Evolutionary conservation across 768 basidiomycete species (phyloP), one percentile per base, ranked within the genome.

Genomic region (Phanerochaete sordida): DNA sequence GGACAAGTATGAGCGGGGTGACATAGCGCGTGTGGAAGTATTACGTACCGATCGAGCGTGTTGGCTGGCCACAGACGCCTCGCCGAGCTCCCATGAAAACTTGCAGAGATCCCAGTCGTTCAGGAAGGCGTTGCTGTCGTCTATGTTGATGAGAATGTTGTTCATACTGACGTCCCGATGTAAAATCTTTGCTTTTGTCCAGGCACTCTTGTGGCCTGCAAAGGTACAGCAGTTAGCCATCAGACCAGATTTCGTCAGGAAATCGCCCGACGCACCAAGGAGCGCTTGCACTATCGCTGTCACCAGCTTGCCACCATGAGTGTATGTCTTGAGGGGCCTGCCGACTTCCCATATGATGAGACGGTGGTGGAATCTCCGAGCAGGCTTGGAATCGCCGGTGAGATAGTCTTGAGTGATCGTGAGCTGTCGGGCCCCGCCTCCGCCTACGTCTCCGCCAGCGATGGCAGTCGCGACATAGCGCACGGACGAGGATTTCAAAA

Each of bases 111-210:
- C 59, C 59, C 59, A 61, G 48, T 61, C 59, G 35, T 56, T 61
- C 12, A 61, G 47, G 39, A 61, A 56, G 9, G 39, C 59, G 21
- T 23, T 12, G 2, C 8, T 24, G 11, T 24, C 46, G 1, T 5
- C 21, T 1, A 50, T 15, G 37, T 61, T 50, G 43, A 68, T 65
- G n/a, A 68, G 55, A 21, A 68, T 63, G 23, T 68, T 68, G 13
- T 56, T 55, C 12, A 56, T 57, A 26, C 67, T 68, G 44, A 68
- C 30, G 31, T 68, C 67, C 1, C 65, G 48, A 27, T 65, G 67
- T 5, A 68, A 31, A 12, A 68, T 49, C 1, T 56, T 54, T 5
- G 60, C 63, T n/a, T 48, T 30, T 24, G 49, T 44, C 51, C 46
- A 59, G 0, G 61, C 61, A 15, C 47, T 28, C 11, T 27, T 19